These are phyloP conservation scores for Fusarium dimerum DNA, from an alignment of 2,329 filamentous ascomycete genomes.

Conservation along the genomic window DNA sequence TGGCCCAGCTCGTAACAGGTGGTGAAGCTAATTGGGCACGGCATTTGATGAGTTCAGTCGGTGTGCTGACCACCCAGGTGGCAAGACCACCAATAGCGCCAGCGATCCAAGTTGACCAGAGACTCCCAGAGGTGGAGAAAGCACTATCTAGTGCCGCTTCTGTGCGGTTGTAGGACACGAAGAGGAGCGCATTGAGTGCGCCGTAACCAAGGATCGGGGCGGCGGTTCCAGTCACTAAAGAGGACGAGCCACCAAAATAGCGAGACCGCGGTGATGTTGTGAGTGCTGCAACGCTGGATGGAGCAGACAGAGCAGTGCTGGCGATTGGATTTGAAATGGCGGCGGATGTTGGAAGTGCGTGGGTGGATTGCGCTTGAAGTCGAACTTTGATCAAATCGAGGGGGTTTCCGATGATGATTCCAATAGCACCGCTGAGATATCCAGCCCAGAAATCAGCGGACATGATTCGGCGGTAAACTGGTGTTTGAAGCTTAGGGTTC, in stretches of 20 bases:
- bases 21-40: conserved; percentile 67
- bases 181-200: conserved; percentile 85
- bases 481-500: conserved; percentile 4
- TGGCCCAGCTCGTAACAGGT: conserved; percentile 59
- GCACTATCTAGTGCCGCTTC: conserved; percentile 58
- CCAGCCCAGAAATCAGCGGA: conserved; percentile 93
- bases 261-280: conserved; percentile 9
- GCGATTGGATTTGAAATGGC: conserved; percentile 13
- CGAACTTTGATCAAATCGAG: conserved; percentile 67
- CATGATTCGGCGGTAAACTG: conserved; percentile 49
- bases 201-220: conserved; percentile 89
- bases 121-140: conserved; percentile 42
- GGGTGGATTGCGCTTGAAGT: conserved; percentile 61
- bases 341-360: conserved; percentile 6
- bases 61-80: conserved; percentile 82
- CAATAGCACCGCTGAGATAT: conserved; percentile 81
- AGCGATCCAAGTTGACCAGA: conserved; percentile 73
- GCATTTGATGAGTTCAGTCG: conserved; percentile 90
- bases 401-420: conserved; percentile 88
- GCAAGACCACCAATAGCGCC: conserved; percentile 81
- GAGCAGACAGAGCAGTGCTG: conserved; percentile 5
- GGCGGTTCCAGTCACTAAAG: conserved; percentile 66
- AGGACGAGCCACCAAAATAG: conserved; percentile 31
- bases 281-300: conserved; percentile 6
- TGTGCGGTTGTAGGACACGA: conserved; percentile 88